Base-by-base conservation (phyloP, 2,329 filamentous ascomycete genomes). In the Corinectria fuckeliana region DNA sequence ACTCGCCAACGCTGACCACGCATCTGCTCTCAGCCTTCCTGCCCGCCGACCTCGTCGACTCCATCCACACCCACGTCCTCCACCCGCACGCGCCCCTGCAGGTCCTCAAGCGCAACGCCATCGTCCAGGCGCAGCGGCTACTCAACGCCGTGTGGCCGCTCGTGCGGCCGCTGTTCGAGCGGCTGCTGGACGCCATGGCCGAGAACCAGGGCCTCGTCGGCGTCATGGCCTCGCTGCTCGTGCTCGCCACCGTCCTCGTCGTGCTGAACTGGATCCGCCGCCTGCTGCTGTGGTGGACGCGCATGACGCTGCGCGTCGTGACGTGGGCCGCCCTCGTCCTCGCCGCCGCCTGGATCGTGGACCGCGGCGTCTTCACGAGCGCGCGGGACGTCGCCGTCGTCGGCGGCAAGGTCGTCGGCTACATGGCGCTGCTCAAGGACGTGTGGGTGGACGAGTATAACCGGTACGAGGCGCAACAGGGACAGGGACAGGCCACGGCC, bases 241-340 rank as follows among this genome's bases (percentile, higher is more conserved):
- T 76, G 13, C 62, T 77, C 55, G 76, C 89, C 42, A 66, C 88
- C 26, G 77, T 88, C 55, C 75, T 94, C 50, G 80, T 92, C 71
- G 73, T 93, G 56, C 80, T 95, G 64, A 84, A 88, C 72, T 89
- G 90, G 78, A 79, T 92, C 16, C 87, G 88, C 61, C 85, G 91
- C 60, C 78, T 92, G 18, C 81, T 96, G 58, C 79, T 92, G 71
- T 96, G 88, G 79, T 92, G 92, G 87, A 85, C 92, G 51, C 80
- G 84, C n/a, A 72, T 96, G 55, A 81, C 82, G 10, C 74, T 91
- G 63, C 78, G 84, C 21, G 66, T 92, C 39, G 74, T 85, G 2
- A 86, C 92, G 63, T 95, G 88, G 86, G 83, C 82, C 1, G 73
- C 78, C 2, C 66, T 93, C 2, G 77, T 82, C 4, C 80, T 81